Evolutionary conservation across 2,329 filamentous ascomycete species (phyloP), one percentile per base, ranked within the genome.

Genomic region (Emericellopsis cladophorae): DNA sequence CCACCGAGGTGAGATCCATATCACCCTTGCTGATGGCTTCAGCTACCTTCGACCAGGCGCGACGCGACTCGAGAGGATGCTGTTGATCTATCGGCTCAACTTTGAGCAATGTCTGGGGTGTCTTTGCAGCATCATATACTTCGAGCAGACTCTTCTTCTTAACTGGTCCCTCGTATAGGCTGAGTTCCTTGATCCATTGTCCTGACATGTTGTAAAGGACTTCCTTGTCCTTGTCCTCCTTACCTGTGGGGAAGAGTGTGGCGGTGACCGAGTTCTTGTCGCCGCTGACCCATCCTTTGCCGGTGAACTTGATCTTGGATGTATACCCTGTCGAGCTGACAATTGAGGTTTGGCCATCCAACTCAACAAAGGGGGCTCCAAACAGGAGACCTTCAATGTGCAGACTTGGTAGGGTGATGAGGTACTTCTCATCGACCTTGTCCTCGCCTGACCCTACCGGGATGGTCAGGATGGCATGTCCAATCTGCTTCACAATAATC

Each of bases 321-420:
- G 87, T 83, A 65, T 82, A 95, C 40, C 92, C 90, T 3, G 81
- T 83, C 21, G 83, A 92, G 48, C 86, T 92, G 42, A 79, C 76
- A 52, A 98, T 95, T 64, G 84, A 86, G 50, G 84, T 88, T 45
- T 74, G 76, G 53, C 82, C 81, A 55, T 95, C 87, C 35, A 96
- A 74, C 62, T 98, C 92, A 48, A 95, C 82, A 54, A 92, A 95
- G 4, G 92, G 90, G 4, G 83, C 72, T 39, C 84, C 83, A 37
- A 82, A 84, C 52, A 95, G 84, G 40, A 98, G 73, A 39, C 88
- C 89, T 65, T 96, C 92, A 50, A 96, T 94, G 62, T 96, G 90
- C 34, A 95, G 75, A 23, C 79, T 79, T 2, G 90, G 92, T 21
- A 96, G 79, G 9, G 88, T 94, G 58, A 96, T 95, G 47, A 95